A percentile compares a stretch with the other conserved stretches of the same genome.
These are phyloP conservation scores for Tanacetum coccineum DNA, from an alignment of 129 eudicot genomes.

Conservation along the genomic window DNA sequence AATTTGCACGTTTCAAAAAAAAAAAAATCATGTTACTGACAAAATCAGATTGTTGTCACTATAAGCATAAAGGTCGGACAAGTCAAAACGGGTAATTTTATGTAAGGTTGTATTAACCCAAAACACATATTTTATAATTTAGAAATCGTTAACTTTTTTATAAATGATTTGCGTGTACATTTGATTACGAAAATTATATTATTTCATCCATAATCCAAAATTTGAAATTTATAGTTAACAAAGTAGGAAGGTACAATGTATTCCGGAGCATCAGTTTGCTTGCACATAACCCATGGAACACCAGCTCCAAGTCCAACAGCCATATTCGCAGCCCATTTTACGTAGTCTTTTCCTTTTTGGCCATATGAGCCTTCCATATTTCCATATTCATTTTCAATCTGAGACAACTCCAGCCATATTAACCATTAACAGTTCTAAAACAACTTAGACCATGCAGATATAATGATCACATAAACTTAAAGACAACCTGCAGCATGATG, in stretches of 20 bases:
- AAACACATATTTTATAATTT: background rate
- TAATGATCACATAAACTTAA: too few species aligned
- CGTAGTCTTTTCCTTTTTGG: background rate
- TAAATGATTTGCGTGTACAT: background rate
- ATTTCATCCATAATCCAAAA: background rate
- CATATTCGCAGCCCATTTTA: background rate
- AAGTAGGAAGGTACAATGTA: background rate
- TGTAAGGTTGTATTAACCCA: too few species aligned
- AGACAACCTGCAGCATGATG: slow-evolving; percentile 26
- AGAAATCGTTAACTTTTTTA: background rate
- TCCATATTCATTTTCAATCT: slow-evolving; percentile 3
- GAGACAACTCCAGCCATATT: background rate
- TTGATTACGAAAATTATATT: background rate
- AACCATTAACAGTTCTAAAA: too few species aligned
- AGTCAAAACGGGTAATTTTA: background rate
- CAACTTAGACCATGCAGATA: too few species aligned
- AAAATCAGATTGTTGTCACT: slow-evolving; percentile 2
- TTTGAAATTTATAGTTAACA: slow-evolving; percentile 5
- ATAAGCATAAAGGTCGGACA: background rate
- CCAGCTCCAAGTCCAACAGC: background rate
- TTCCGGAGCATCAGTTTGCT: background rate
- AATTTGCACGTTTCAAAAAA: too few species aligned
- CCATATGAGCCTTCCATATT: background rate
- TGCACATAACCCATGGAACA: slow-evolving; percentile 3
- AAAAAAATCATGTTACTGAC: background rate